phyloP scores from a whole-genome alignment of 768 basidiomycete genomes.

The Tubosaeta sp. region DNA sequence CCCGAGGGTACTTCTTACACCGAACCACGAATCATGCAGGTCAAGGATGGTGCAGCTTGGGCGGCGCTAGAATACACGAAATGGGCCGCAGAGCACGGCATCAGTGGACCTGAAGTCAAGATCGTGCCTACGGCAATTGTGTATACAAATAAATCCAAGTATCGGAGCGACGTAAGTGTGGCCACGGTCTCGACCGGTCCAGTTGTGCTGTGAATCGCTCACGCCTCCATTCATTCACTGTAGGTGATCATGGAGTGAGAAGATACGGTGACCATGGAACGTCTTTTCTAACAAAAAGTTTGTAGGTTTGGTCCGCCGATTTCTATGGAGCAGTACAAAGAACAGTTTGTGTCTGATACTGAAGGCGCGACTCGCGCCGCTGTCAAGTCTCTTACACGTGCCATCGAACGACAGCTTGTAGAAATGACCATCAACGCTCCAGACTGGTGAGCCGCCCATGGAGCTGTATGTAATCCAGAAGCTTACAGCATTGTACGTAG shows the following conservation, averaged over 20 bases:
- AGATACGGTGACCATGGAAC: constrained; percentile 1
- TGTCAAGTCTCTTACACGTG: constrained; percentile 80
- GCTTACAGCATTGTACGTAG: constrained; percentile 38
- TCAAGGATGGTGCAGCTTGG: constrained; percentile 94
- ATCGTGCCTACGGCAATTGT: constrained; percentile 86
- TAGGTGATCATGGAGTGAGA: constrained; percentile 74
- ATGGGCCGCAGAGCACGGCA: constrained; percentile 61
- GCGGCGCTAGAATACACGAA: constrained; percentile 89
- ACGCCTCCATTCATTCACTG: constrained; percentile 10
- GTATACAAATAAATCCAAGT: constrained; percentile 95
- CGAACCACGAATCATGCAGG: constrained; percentile 87
- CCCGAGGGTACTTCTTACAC: constrained; percentile 94
- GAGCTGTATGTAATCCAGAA: constrained; percentile 9
- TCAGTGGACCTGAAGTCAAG: constrained; percentile 41
- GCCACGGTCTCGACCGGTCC: constrained; percentile 10
- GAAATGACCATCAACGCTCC: constrained; percentile 86
- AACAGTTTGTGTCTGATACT: constrained; percentile 66
- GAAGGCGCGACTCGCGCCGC: constrained; percentile 72
- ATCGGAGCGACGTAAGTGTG: constrained; percentile 76
- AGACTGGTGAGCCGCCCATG: constrained; percentile 67
- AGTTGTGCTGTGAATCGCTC: constrained; percentile 5
- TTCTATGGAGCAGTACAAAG: constrained; percentile 63
- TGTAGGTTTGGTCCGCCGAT: constrained; percentile 82
- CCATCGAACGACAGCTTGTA: constrained; percentile 65
- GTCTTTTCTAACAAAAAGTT: constrained; percentile 9